Evolutionary conservation across 2,329 filamentous ascomycete species (phyloP).

Genomic region (Beauveria pseudobassiana): DNA sequence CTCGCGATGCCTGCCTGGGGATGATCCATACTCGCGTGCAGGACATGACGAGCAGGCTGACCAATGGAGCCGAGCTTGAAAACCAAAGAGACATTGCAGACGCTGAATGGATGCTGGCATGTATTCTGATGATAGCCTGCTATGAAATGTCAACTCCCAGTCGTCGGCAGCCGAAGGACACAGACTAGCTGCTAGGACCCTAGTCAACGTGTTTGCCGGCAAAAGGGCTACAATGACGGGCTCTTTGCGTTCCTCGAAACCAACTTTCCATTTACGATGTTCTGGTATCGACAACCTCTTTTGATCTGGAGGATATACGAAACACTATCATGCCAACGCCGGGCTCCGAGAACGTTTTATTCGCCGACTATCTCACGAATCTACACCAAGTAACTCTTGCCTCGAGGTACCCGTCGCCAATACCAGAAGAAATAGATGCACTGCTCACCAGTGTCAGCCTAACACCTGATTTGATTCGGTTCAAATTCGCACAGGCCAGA

Average conservation of each 20-base stretch:
- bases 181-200: slow-evolving; percentile 20
- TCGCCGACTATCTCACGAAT: slow-evolving; percentile 20
- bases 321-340: slow-evolving; percentile 17
- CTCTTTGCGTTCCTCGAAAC: slow-evolving; percentile 23
- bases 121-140: slow-evolving; percentile 21
- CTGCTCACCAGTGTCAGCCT: slow-evolving; percentile 5
- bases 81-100: slow-evolving; percentile 18
- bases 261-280: slow-evolving; percentile 23
- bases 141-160: slow-evolving; percentile 23
- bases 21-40: slow-evolving; percentile 19
- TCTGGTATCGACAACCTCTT: slow-evolving; percentile 21
- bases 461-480: neutral
- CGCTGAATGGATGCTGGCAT: slow-evolving; percentile 24
- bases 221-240: slow-evolving; percentile 15
- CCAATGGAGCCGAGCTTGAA: slow-evolving; percentile 16
- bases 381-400: slow-evolving; percentile 16
- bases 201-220: slow-evolving; percentile 22
- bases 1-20: slow-evolving; percentile 21
- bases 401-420: slow-evolving; percentile 9
- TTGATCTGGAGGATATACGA: slow-evolving; percentile 18
- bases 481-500: slow-evolving; percentile 21
- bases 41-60: slow-evolving; percentile 20
- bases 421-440: neutral
- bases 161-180: slow-evolving; percentile 21
- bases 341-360: slow-evolving; percentile 18